phyloP scores from a whole-genome alignment of 495 filamentous ascomycete genomes.

The Trichodelitschia bisporula region DNA sequence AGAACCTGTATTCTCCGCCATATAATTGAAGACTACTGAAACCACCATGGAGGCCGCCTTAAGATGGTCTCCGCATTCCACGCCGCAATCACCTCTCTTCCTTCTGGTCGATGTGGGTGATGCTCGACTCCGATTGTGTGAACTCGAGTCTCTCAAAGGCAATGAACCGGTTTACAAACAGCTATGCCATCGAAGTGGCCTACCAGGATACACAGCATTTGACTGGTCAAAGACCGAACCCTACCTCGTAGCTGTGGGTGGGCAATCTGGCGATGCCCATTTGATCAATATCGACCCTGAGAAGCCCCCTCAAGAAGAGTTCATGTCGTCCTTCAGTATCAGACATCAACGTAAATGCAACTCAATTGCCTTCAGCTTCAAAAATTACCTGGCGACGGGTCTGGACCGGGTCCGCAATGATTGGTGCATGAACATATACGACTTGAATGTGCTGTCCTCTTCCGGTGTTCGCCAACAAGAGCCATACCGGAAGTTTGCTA shows the following conservation, averaged over 20 bases:
- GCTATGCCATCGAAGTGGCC: constrained; percentile 45
- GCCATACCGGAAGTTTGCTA: constrained; percentile 47
- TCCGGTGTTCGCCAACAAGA: constrained; percentile 22
- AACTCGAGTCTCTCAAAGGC: constrained; percentile 34
- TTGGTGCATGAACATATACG: constrained; percentile 82
- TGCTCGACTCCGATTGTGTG: constrained; percentile 56
- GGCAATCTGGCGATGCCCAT: constrained; percentile 60
- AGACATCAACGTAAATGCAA: constrained; percentile 80
- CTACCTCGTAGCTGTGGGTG: constrained; percentile 64
- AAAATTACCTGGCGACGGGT: constrained; percentile 59
- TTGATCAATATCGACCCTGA: constrained; percentile 49
- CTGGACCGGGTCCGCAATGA: constrained; percentile 83
- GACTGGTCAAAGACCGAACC: constrained; percentile 75
- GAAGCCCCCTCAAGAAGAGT: constrained; percentile 28
- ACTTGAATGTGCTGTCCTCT: constrained; percentile 35
- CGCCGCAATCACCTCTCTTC: constrained; percentile 37
- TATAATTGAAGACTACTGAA: too few relatives aligned
- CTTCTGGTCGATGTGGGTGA: constrained; percentile 64
- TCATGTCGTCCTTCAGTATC: constrained; percentile 41
- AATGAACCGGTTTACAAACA: constrained; percentile 34
- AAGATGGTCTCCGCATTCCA: constrained; percentile 70
- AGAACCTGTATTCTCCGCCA: too few relatives aligned
- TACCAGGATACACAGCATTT: constrained; percentile 74
- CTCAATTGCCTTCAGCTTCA: constrained; percentile 65
- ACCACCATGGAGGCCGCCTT: constrained; percentile 47